Base-by-base conservation (phyloP, 1,139 yeast species). In the Debaryomyces subglobosus region DNA sequence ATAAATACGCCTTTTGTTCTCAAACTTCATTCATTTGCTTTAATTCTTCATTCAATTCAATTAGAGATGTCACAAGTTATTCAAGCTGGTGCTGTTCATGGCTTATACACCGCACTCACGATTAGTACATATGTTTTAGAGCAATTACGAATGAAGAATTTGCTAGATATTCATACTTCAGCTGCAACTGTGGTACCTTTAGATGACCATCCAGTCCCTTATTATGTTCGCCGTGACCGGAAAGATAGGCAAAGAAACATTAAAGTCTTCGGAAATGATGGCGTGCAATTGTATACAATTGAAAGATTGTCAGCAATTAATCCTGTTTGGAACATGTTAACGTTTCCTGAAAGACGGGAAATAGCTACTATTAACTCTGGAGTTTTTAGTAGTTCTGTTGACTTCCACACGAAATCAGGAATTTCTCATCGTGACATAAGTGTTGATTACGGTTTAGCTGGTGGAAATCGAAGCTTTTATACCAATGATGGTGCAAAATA, bases 341-440 rank as follows among this genome's bases (percentile, higher is more conserved):
- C 72, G 4, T 71, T 58, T 47, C 83, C 84, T 12, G 62, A 70
- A 16, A 67, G 84, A 49, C 64, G 60, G 47, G 83, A 79, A 54
- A 67, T 79, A 41, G 82, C 84, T 3, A 75, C 84, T 2, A 67
- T 83, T 41, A 71, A 77, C 50, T 76, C 81, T 21, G 84, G 85
- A 0, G 61, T 77, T 45, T 60, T 73, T 39, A 61, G 69, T 25
- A 71, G 79, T 43, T 64, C 78, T 3, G 71, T 81, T 43, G 82
- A 77, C 53, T 80, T 82, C 63, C 83, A 79, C 57, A 69, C 67
- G 54, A 78, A 79, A 55, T 57, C 66, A 2, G 78, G 72, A 3
- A 49, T 80, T 39, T 74, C 71, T 47, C 82, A 78, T 57, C 71
- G 86, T 44, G 71, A 64, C 39, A 61, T 74, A 41, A 55, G 53